These are phyloP conservation scores for Yueomyces sp. DNA, from an alignment of 1,139 yeast genomes.

Conservation along the genomic window DNA sequence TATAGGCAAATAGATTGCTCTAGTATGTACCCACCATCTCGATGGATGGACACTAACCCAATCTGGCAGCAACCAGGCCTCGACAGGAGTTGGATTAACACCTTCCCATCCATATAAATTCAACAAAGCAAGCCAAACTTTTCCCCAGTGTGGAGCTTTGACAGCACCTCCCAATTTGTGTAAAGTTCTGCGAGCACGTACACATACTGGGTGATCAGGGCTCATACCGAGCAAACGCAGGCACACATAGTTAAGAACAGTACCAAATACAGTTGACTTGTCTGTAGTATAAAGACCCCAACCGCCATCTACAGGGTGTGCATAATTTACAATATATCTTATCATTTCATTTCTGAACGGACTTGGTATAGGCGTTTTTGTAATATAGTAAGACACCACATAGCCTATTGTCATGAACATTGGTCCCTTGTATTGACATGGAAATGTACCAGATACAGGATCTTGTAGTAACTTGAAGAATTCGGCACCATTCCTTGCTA, in stretches of 20 bases:
- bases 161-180: constrained; percentile 77
- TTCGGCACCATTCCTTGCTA: constrained; percentile 65
- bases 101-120: constrained; percentile 91
- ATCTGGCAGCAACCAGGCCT: constrained; percentile 82
- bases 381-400: constrained; percentile 60
- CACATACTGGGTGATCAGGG: constrained; percentile 63
- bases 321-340: constrained; percentile 72
- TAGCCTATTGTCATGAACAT: constrained; percentile 94
- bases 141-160: constrained; percentile 95
- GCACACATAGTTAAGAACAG: constrained; percentile 71
- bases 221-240: constrained; percentile 68
- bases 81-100: constrained; percentile 97
- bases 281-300: constrained; percentile 95
- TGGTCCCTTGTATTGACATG: constrained; percentile 92
- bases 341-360: constrained; percentile 58
- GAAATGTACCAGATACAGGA: constrained; percentile 64
- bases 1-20: constrained; percentile 82
- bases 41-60: constrained; percentile 80
- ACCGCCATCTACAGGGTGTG: constrained; percentile 99
- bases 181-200: constrained; percentile 65
- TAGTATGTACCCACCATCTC: constrained; percentile 97
- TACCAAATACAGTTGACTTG: constrained; percentile 91
- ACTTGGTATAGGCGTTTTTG: constrained; percentile 56
- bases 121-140: constrained; percentile 72
- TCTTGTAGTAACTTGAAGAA: constrained; percentile 64